Base-by-base conservation (phyloP, 805 yeast species). In the Zygotorulaspora chibaensis region DNA sequence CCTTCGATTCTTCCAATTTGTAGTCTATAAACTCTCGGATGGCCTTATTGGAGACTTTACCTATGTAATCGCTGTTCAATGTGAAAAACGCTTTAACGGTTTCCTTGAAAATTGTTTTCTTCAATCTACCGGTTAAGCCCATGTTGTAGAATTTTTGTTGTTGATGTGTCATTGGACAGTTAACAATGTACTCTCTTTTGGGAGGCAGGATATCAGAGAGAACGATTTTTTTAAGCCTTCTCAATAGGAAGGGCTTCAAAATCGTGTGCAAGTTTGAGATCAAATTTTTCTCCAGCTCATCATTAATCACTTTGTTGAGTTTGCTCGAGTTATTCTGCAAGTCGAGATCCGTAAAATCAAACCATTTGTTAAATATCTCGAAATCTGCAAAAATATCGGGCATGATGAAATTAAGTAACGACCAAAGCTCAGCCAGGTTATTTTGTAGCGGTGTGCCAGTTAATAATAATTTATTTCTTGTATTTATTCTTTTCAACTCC, bases 361-460 rank as follows among this genome's bases (percentile, higher is more conserved):
- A 93, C 97, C 98, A 91, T 59, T 83, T 84, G 63, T 91, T 95
- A 61, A 91, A 91, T 35, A 89, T 74, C 42, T 83, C 91, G 49
- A 90, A 75, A 64, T 91, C 98, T 35, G 87, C 87, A 63, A 91
- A 91, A 25, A 93, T 85, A 57, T 89, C 96, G 0, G 99, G 99
- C 42, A 91, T 70, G 29, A 93, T 83, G 60, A 91, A 91, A 61
- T 93, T 93, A 44, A 91, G 71, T 46, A 93, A 69, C 0, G 96
- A 84, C 98, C 98, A 91, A 31, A 93, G 68, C 66, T 93, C 98
- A 43, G 84, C 77, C 46, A 91, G 69, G 58, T 90, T 91, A 62
- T 91, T 91, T 63, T 91, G 99, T 42, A 91, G 70, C 0, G 99
- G 98, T 0, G 99, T 91, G n/a, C 99, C 99, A 0, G 99, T 91